Evolutionary conservation across 345 rosid genomes (phyloP).

Genomic region (Ailanthus altissimus): DNA sequence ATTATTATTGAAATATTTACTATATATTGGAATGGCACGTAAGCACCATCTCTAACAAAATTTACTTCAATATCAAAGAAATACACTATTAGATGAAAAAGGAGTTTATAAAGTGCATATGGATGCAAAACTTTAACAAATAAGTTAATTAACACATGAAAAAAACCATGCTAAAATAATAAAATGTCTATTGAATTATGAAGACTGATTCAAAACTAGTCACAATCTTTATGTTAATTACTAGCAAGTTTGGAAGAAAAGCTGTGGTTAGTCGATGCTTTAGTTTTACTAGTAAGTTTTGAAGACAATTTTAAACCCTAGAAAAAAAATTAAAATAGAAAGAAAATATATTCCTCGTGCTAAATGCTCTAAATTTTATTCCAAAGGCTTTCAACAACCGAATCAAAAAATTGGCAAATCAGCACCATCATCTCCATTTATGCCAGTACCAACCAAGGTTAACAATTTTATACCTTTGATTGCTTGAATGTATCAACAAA

Average conservation of each 20-base stretch:
- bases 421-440: background rate
- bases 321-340: too few relatives aligned
- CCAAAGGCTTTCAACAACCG: background rate
- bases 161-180: too few relatives aligned
- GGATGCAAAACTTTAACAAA: background rate
- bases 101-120: background rate
- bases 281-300: background rate
- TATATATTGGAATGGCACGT: too few relatives aligned
- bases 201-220: background rate
- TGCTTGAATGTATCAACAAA: background rate
- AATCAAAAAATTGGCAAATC: background rate
- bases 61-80: background rate
- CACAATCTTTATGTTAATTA: background rate
- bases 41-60: too few relatives aligned
- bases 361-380: background rate
- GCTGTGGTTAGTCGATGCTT: background rate
- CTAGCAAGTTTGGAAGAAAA: background rate
- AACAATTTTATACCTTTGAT: background rate
- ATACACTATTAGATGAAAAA: background rate
- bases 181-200: background rate
- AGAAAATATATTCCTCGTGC: background rate
- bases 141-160: background rate
- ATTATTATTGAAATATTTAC: too few relatives aligned
- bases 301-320: background rate
- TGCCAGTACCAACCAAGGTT: background rate